Percentiles rank a stretch among this genome's conserved stretches.
Evolutionary conservation across 1,284 basidiomycete genomes (phyloP).

Genomic region (Ustilago hordei): DNA sequence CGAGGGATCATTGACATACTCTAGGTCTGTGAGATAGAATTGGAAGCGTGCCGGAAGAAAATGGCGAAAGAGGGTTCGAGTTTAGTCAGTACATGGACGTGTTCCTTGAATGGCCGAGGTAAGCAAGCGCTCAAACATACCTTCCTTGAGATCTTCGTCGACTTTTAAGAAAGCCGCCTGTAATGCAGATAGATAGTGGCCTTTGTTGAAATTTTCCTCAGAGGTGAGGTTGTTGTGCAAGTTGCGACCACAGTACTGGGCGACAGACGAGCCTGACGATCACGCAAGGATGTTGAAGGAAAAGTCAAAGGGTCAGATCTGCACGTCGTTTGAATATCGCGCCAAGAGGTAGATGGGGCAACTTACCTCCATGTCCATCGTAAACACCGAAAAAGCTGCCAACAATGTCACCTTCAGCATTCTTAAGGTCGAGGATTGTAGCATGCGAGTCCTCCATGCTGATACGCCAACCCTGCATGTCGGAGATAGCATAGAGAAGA

Average conservation of each 20-base stretch:
- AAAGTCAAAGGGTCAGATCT: not conserved
- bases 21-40: constrained; percentile 75
- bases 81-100: not conserved
- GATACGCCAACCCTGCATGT: constrained; percentile 99
- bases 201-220: constrained; percentile 79
- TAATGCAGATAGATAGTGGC: constrained; percentile 81
- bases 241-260: constrained; percentile 89
- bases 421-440: constrained; percentile 74
- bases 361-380: constrained; percentile 95
- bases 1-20: constrained; percentile 89
- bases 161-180: constrained; percentile 92
- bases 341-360: not conserved
- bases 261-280: constrained; percentile 81
- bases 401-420: constrained; percentile 59
- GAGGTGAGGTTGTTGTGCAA: constrained; percentile 83
- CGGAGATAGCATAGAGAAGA: constrained; percentile 84
- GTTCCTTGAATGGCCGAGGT: not conserved
- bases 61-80: not conserved
- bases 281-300: not conserved
- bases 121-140: constrained; percentile 71
- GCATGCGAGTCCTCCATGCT: constrained; percentile 98
- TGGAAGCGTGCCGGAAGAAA: not conserved
- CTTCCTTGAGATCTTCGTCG: constrained; percentile 89
- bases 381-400: constrained; percentile 91
- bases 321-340: not conserved